These are phyloP conservation scores for Gentiana straminea DNA, from an alignment of 257 asterid genomes.

Conservation along the genomic window DNA sequence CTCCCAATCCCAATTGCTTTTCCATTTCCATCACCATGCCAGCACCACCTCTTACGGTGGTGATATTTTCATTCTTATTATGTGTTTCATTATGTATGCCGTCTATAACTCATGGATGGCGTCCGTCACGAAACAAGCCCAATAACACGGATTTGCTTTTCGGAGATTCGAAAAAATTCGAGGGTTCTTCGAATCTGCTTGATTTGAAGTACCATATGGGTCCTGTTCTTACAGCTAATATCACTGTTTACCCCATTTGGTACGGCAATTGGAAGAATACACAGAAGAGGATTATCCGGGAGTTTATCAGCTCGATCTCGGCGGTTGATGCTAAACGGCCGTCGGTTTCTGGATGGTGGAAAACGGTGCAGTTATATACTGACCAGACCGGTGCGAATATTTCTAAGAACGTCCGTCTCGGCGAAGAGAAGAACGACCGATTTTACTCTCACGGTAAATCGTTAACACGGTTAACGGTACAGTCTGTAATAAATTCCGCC, in stretches of 20 bases:
- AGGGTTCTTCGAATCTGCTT: constrained; percentile 89
- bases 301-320: constrained; percentile 66
- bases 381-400: constrained; percentile 67
- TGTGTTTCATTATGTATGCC: constrained; percentile 2
- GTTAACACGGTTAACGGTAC: constrained; percentile 60
- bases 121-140: constrained; percentile 58
- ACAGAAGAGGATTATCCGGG: constrained; percentile 83
- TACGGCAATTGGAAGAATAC: constrained; percentile 61
- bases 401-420: constrained; percentile 41
- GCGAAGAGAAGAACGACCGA: constrained; percentile 59
- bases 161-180: constrained; percentile 66
- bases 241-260: constrained; percentile 83
- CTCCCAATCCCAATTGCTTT: not conserved
- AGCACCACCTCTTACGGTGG: constrained; percentile 4
- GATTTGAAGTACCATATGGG: constrained; percentile 87
- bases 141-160: constrained; percentile 42
- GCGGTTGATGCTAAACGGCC: constrained; percentile 36
- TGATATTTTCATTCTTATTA: not conserved
- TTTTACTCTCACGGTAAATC: constrained; percentile 54
- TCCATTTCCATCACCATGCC: constrained; percentile 6
- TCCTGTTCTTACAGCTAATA: constrained; percentile 65
- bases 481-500: constrained; percentile 56
- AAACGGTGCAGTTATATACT: constrained; percentile 61
- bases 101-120: constrained; percentile 29
- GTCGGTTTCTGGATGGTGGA: constrained; percentile 80